A percentile compares a stretch with the other conserved stretches of the same genome.
Evolutionary conservation across 2,329 filamentous ascomycete species (phyloP).

Genomic region (Chaetothyriales sp.): DNA sequence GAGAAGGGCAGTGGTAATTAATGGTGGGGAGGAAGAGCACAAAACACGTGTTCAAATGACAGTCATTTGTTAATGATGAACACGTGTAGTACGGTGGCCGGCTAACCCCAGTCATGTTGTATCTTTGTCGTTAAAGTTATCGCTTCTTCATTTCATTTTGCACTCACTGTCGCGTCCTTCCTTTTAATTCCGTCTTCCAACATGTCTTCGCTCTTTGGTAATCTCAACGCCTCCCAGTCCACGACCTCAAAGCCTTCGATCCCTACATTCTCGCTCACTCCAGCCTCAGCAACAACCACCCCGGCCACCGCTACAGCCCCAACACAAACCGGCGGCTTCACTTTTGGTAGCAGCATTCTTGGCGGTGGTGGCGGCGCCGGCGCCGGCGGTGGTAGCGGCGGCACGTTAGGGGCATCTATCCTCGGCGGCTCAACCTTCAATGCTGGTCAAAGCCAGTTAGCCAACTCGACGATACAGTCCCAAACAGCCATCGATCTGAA

Average conservation of each 20-base stretch:
- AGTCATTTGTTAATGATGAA: neutral
- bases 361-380: no score
- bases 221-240: neutral
- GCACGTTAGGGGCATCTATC: neutral
- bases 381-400: no score
- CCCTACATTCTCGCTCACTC: neutral
- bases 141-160: neutral
- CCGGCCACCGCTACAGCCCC: no score
- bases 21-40: neutral
- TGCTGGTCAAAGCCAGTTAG: neutral
- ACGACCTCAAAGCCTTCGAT: neutral
- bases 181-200: neutral
- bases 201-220: neutral
- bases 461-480: constrained; percentile 19
- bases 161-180: neutral
- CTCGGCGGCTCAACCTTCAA: neutral
- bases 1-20: neutral
- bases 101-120: neutral
- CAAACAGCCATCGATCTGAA: constrained; percentile 65
- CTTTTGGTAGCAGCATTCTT: neutral
- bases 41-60: neutral
- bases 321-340: neutral
- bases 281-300: neutral
- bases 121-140: neutral
- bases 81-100: neutral